Percentiles rank a stretch among this genome's conserved stretches.
These are phyloP conservation scores for Tricladium varicosporioides DNA, from an alignment of 2,329 filamentous ascomycete genomes.

Conservation along the genomic window DNA sequence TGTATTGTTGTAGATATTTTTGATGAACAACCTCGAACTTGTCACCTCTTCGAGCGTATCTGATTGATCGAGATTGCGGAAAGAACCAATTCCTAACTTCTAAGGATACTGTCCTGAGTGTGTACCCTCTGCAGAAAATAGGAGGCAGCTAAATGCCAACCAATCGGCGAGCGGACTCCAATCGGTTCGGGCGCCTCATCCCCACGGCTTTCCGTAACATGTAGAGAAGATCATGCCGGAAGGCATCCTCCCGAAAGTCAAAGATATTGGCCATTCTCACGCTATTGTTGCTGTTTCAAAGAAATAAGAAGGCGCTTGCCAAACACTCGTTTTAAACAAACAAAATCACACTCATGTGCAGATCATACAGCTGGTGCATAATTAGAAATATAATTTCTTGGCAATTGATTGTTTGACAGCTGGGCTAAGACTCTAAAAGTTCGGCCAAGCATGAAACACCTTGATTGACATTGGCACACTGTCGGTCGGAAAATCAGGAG, in stretches of 20 bases:
- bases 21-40: too few species aligned
- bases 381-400: constrained; percentile 10
- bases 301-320: not conserved
- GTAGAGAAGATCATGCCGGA: not conserved
- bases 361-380: not conserved
- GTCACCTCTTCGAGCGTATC: too few species aligned
- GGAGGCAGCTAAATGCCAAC: not conserved
- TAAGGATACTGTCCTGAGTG: too few species aligned
- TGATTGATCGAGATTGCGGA: too few species aligned
- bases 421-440: not conserved
- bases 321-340: not conserved
- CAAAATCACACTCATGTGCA: not conserved
- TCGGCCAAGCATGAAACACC: not conserved
- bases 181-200: not conserved
- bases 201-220: not conserved
- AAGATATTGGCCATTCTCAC: not conserved
- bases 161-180: not conserved
- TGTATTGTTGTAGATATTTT: too few species aligned
- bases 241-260: not conserved
- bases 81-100: too few species aligned
- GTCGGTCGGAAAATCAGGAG: not conserved
- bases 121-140: not conserved
- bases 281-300: not conserved
- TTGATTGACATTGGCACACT: not conserved
- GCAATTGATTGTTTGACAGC: constrained; percentile 2